Evolutionary conservation across 106 monocot species (phyloP).

Genomic region (Dioscorea zingiberensis): DNA sequence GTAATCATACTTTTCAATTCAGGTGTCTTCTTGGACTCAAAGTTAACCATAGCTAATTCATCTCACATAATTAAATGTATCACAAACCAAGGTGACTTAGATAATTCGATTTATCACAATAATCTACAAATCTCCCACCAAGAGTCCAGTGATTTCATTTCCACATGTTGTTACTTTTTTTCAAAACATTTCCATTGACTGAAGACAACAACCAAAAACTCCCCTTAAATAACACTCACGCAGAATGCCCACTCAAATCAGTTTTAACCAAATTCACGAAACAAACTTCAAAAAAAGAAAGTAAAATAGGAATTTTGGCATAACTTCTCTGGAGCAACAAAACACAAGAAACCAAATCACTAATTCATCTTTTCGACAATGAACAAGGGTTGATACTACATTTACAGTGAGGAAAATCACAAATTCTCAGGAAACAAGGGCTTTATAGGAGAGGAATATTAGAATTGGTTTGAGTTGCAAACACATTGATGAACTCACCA

Average conservation of each 20-base stretch:
- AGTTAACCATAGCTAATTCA: too few relatives aligned
- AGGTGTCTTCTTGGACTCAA: too few relatives aligned
- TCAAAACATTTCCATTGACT: too few relatives aligned
- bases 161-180: too few relatives aligned
- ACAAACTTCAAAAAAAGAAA: neutral
- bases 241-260: neutral
- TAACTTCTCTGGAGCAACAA: neutral
- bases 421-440: neutral
- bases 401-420: neutral
- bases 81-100: too few relatives aligned
- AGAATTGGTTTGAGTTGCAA: neutral
- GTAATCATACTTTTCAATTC: too few relatives aligned
- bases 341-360: neutral
- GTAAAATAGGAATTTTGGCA: neutral
- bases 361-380: neutral
- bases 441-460: neutral
- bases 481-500: too few relatives aligned
- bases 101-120: too few relatives aligned
- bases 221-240: neutral
- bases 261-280: neutral
- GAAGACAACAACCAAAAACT: too few relatives aligned
- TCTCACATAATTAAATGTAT: too few relatives aligned
- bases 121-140: too few relatives aligned
- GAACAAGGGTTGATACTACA: neutral
- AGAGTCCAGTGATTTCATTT: too few relatives aligned